Percentiles rank a stretch among this genome's conserved stretches.
phyloP scores from a whole-genome alignment of 495 filamentous ascomycete genomes.

The Bacidia gigantensis region DNA sequence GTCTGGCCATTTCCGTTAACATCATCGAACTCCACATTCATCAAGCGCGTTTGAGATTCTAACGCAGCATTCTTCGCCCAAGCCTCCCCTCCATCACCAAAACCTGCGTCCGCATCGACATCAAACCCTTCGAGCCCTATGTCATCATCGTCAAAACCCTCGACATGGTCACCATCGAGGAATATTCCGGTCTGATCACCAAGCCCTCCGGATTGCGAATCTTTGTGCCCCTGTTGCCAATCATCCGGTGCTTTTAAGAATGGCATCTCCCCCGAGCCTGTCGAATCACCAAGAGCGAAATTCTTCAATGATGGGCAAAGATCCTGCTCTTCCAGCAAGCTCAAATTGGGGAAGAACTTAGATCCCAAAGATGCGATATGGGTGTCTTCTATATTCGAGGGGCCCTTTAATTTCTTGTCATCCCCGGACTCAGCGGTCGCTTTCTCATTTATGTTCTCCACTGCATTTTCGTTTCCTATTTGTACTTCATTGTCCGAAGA shows the following conservation, averaged over 20 bases:
- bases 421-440: conserved; percentile 47
- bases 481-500: conserved; percentile 32
- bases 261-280: conserved; percentile 75
- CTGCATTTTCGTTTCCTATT: conserved; percentile 25
- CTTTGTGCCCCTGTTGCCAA: conserved; percentile 52
- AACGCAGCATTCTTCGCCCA: conserved; percentile 49
- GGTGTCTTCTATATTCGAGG: conserved; percentile 27
- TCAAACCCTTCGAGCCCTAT: conserved; percentile 61
- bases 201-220: conserved; percentile 33
- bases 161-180: conserved; percentile 66
- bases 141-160: conserved; percentile 66
- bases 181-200: conserved; percentile 68
- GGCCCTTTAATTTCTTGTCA: not conserved
- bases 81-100: conserved; percentile 60
- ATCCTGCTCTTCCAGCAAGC: conserved; percentile 65
- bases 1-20: conserved; percentile 31
- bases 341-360: conserved; percentile 80
- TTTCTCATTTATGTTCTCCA: conserved; percentile 26
- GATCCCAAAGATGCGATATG: conserved; percentile 58
- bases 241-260: conserved; percentile 85
- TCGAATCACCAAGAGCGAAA: conserved; percentile 75
- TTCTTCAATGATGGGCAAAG: conserved; percentile 90
- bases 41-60: conserved; percentile 41
- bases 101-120: conserved; percentile 48
- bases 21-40: conserved; percentile 23